Conservation (phyloP, 2,329 filamentous ascomycete genomes). For the Paraphoma sp. region DNA sequence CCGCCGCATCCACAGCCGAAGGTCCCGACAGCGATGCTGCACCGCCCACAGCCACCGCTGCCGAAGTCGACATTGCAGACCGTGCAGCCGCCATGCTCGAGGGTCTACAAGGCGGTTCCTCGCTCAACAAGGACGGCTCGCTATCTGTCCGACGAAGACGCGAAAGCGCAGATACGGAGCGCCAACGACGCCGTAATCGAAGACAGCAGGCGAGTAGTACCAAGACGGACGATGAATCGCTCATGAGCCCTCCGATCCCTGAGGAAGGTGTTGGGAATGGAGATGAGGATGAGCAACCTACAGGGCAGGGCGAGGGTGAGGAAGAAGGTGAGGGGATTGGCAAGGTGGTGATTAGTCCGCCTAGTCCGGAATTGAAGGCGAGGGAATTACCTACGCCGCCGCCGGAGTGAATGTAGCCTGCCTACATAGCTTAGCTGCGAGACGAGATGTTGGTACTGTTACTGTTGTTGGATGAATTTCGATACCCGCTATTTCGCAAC, state of each 20-base stretch:
- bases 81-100: slow-evolving; percentile 84
- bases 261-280: slow-evolving; percentile 30
- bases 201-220: slow-evolving; percentile 38
- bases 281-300: slow-evolving; percentile 1
- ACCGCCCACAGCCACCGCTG: slow-evolving; percentile 49
- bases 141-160: slow-evolving; percentile 67
- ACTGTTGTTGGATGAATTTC: no score
- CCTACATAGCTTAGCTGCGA: no score
- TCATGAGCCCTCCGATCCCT: slow-evolving; percentile 44
- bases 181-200: slow-evolving; percentile 71
- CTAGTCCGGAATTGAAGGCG: slow-evolving; percentile 41
- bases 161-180: slow-evolving; percentile 81
- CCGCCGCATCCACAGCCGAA: slow-evolving; percentile 59
- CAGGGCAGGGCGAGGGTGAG: not conserved
- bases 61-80: slow-evolving; percentile 74
- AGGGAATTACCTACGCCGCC: slow-evolving; percentile 41
- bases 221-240: slow-evolving; percentile 38
- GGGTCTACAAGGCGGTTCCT: slow-evolving; percentile 72
- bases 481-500: no score
- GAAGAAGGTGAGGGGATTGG: slow-evolving; percentile 12
- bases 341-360: slow-evolving; percentile 44
- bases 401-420: slow-evolving; percentile 24
- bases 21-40: slow-evolving; percentile 36
- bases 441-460: no score
- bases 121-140: slow-evolving; percentile 56